Conservation (phyloP, 768 basidiomycete species). For the Thelephora aurantiotincta region DNA sequence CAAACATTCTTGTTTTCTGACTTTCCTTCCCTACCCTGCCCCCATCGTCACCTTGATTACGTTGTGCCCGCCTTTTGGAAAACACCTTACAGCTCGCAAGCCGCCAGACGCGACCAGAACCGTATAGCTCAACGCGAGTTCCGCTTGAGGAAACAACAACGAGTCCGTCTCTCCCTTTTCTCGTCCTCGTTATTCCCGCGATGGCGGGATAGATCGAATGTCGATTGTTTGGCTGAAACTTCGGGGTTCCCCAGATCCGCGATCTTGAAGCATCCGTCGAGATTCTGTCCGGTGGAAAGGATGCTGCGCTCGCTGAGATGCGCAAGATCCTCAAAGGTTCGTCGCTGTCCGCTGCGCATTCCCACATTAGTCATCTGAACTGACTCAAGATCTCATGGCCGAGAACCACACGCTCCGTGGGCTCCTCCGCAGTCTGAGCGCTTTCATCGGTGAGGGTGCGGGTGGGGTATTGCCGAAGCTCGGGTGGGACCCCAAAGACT, state of each 20-base stretch:
- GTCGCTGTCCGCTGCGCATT: background rate
- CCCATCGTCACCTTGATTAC: slow-evolving; percentile 17
- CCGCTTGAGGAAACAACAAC: slow-evolving; percentile 81
- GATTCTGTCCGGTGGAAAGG: slow-evolving; percentile 82
- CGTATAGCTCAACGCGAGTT: slow-evolving; percentile 91
- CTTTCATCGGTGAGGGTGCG: slow-evolving; percentile 79
- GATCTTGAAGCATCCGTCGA: slow-evolving; percentile 94
- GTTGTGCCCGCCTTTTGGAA: slow-evolving; percentile 4
- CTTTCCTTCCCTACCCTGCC: background rate
- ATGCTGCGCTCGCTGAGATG: slow-evolving; percentile 77
- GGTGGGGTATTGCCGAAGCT: slow-evolving; percentile 67
- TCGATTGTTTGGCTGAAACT: slow-evolving; percentile 1
- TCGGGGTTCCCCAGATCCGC: slow-evolving; percentile 47
- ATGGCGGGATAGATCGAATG: background rate
- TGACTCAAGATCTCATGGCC: slow-evolving; percentile 57
- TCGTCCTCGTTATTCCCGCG: background rate
- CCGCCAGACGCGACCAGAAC: slow-evolving; percentile 79
- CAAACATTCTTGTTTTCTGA: too few relatives aligned
- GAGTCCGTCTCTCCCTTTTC: slow-evolving; percentile 26
- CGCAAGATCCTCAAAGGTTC: slow-evolving; percentile 67
- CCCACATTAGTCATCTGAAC: slow-evolving; percentile 3
- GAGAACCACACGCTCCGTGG: slow-evolving; percentile 80
- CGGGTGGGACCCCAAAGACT: slow-evolving; percentile 66
- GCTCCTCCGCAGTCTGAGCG: slow-evolving; percentile 59
- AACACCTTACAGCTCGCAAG: slow-evolving; percentile 50